phyloP scores from a whole-genome alignment of 306 rosid species.

The Begonia loranthoides region DNA sequence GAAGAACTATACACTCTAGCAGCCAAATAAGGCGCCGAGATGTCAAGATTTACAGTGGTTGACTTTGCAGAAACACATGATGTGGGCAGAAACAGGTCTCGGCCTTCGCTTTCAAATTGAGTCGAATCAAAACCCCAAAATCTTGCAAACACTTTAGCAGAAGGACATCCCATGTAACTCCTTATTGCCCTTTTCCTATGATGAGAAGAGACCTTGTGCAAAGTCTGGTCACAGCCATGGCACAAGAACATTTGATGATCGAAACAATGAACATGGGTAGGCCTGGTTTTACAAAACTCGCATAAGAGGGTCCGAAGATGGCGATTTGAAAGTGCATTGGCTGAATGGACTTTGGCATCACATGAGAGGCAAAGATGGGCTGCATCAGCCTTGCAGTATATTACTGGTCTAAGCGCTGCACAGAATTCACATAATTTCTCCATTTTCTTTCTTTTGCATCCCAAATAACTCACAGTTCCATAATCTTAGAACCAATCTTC shows the following conservation, averaged over 20 bases:
- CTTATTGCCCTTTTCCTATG: constrained; percentile 43
- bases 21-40: constrained; percentile 1
- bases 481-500: not conserved
- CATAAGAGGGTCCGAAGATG: constrained; percentile 56
- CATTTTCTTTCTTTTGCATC: constrained; percentile 29
- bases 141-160: constrained; percentile 62
- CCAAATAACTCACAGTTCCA: constrained; percentile 7
- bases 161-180: constrained; percentile 63
- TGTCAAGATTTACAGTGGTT: constrained; percentile 8
- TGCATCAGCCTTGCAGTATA: constrained; percentile 78
- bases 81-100: constrained; percentile 23
- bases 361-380: constrained; percentile 84
- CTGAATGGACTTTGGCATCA: constrained; percentile 80
- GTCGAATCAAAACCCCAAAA: constrained; percentile 54
- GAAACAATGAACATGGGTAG: constrained; percentile 45
- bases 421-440: constrained; percentile 78
- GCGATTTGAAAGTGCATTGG: constrained; percentile 57
- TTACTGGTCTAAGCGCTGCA: constrained; percentile 48
- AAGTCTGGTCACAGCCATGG: constrained; percentile 40
- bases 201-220: constrained; percentile 28
- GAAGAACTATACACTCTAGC: too few species aligned
- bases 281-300: constrained; percentile 34
- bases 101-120: constrained; percentile 25
- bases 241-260: constrained; percentile 61
- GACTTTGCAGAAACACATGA: constrained; percentile 31